Percentiles rank a stretch among this genome's conserved stretches.
These are phyloP conservation scores for Annulohypoxylon bovei DNA, from an alignment of 495 filamentous ascomycete genomes.

Conservation along the genomic window DNA sequence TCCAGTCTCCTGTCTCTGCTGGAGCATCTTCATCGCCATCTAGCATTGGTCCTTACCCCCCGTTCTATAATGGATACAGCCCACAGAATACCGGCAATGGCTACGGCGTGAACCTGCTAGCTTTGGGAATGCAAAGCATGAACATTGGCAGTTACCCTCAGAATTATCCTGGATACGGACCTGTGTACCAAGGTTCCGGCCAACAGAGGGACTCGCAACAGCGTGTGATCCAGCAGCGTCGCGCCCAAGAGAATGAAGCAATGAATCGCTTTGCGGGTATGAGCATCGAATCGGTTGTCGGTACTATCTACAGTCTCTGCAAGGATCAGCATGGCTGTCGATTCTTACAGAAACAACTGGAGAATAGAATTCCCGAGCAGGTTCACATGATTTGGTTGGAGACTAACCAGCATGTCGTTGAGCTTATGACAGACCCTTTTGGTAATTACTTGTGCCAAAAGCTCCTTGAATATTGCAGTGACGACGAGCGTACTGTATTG, in stretches of 20 bases:
- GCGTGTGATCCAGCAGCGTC: constrained; percentile 74
- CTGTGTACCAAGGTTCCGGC: constrained; percentile 56
- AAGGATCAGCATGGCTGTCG: constrained; percentile 98
- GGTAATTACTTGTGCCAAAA: constrained; percentile 99
- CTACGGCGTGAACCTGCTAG: constrained; percentile 67
- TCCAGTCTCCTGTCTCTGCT: constrained; percentile 47
- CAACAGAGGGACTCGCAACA: constrained; percentile 72
- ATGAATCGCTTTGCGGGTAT: constrained; percentile 79
- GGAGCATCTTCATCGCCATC: constrained; percentile 48
- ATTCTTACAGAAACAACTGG: constrained; percentile 95
- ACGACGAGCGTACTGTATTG: constrained; percentile 91
- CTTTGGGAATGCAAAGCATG: constrained; percentile 68
- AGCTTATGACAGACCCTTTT: constrained; percentile 98
- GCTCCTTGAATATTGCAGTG: constrained; percentile 88
- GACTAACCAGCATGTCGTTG: constrained; percentile 88
- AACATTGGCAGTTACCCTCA: constrained; percentile 63
- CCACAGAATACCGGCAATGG: constrained; percentile 31
- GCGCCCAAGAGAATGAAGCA: constrained; percentile 71
- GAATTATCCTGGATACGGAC: constrained; percentile 56
- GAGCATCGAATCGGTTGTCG: constrained; percentile 78
- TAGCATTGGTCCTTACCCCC: constrained; percentile 49
- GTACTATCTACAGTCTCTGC: constrained; percentile 86
- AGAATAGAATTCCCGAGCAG: constrained; percentile 83
- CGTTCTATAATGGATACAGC: constrained; percentile 54
- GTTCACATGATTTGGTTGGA: constrained; percentile 93